phyloP scores from a whole-genome alignment of 1,139 yeast genomes.

The Protomyces inundatus region DNA sequence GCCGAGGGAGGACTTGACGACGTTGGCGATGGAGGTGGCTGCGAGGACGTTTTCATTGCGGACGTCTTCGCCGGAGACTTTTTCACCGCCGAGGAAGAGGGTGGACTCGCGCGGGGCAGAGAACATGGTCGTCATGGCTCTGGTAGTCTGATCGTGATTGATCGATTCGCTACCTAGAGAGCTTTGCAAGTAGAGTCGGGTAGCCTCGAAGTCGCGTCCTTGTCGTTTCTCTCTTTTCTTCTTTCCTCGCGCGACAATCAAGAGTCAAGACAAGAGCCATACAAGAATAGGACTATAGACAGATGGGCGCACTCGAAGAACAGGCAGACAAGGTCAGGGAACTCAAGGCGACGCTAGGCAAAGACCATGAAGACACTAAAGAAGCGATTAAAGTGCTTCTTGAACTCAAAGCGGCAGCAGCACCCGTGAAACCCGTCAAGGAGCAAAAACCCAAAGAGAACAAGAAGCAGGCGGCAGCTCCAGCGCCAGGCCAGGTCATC shows the following conservation, averaged over 20 bases:
- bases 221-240: too few species aligned
- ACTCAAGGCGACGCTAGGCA: conserved; percentile 7
- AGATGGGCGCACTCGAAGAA: conserved; percentile 5
- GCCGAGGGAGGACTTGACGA: conserved; percentile 92
- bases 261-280: conserved; percentile 22
- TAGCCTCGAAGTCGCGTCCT: neutral
- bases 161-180: conserved; percentile 38
- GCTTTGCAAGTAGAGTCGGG: too few species aligned
- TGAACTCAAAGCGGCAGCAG: conserved; percentile 20
- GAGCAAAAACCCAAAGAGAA: conserved; percentile 48
- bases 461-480: conserved; percentile 21
- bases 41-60: conserved; percentile 92
- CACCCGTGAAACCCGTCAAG: conserved; percentile 24
- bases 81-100: conserved; percentile 71
- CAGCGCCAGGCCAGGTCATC: conserved; percentile 58
- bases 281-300: conserved; percentile 3
- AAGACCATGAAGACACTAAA: conserved; percentile 20
- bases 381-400: conserved; percentile 9
- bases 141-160: conserved; percentile 36
- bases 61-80: conserved; percentile 91
- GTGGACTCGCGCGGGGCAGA: conserved; percentile 24
- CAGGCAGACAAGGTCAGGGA: conserved; percentile 16
- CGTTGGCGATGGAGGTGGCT: conserved; percentile 94
- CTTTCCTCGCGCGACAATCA: neutral
- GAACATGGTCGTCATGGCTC: conserved; percentile 21